Percentiles rank a stretch among this genome's conserved stretches.
Evolutionary conservation across 805 yeast species (phyloP).

Genomic region (Lipomyces sp.): DNA sequence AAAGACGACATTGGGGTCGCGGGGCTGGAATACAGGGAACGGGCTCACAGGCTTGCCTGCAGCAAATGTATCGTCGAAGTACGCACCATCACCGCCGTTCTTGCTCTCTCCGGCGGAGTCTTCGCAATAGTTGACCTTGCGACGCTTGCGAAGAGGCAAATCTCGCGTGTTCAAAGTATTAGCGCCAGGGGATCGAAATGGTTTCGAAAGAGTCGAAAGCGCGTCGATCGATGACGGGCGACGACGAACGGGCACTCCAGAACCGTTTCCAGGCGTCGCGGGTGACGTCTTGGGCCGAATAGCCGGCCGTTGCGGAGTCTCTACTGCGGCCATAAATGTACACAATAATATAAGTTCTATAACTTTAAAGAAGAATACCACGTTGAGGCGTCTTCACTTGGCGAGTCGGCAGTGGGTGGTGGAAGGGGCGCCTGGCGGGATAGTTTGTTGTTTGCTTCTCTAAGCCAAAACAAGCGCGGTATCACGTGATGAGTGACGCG

Average conservation of each 20-base stretch:
- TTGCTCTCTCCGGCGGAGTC: slow-evolving; percentile 6
- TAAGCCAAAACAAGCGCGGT: too few relatives aligned
- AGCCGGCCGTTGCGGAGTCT: neutral
- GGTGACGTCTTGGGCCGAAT: slow-evolving; percentile 1
- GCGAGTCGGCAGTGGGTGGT: too few relatives aligned
- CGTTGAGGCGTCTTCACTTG: too few relatives aligned
- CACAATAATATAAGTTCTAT: too few relatives aligned
- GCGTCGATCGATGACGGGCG: slow-evolving; percentile 20
- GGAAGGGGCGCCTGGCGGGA: too few relatives aligned
- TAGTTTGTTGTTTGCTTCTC: too few relatives aligned
- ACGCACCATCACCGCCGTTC: slow-evolving; percentile 10
- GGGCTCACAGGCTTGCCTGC: slow-evolving; percentile 5
- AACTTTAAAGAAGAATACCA: too few relatives aligned
- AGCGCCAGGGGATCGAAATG: slow-evolving; percentile 23
- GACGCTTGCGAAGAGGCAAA: slow-evolving; percentile 28
- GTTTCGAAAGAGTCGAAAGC: slow-evolving; percentile 17
- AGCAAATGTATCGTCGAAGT: slow-evolving; percentile 13
- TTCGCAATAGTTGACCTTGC: slow-evolving; percentile 26
- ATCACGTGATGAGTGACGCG: too few relatives aligned
- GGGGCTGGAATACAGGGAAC: slow-evolving; percentile 21
- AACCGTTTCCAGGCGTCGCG: too few relatives aligned
- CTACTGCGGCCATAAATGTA: neutral
- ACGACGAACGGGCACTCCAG: slow-evolving; percentile 11
- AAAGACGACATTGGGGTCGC: slow-evolving; percentile 18
- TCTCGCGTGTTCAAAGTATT: neutral